A percentile compares a stretch with the other conserved stretches of the same genome.
Conservation (phyloP, 1,284 basidiomycete genomes). For the Golubevia pallescens region DNA sequence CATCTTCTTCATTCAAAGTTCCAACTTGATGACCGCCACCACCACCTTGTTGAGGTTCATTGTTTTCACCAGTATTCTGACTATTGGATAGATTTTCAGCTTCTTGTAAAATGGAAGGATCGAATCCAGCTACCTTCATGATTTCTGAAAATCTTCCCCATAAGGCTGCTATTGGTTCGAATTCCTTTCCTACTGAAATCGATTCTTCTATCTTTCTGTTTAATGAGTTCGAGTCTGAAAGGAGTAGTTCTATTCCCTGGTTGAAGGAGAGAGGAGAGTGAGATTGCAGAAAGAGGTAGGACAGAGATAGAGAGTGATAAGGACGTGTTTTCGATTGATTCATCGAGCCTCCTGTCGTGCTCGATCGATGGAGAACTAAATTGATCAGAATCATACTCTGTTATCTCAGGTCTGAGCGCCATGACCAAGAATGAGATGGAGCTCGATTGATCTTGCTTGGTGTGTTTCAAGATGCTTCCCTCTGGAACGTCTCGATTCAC, state of each 20-base stretch:
- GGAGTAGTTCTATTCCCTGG: slow-evolving; percentile 86
- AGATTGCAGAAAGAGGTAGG: not conserved
- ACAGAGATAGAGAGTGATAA: not conserved
- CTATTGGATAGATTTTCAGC: not conserved
- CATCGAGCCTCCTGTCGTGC: not conserved
- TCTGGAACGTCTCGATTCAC: no score
- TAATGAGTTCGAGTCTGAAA: slow-evolving; percentile 83
- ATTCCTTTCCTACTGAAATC: slow-evolving; percentile 87
- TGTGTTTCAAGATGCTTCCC: no score
- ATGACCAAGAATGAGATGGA: not conserved
- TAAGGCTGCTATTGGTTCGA: slow-evolving; percentile 82
- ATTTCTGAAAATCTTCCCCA: slow-evolving; percentile 83
- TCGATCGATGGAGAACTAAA: not conserved
- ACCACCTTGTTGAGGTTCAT: not conserved
- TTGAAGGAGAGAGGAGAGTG: slow-evolving; percentile 9
- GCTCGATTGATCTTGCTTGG: not conserved
- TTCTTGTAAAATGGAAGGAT: not conserved
- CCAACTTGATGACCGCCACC: no score
- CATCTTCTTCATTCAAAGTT: not conserved
- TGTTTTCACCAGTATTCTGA: not conserved
- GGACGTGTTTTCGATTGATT: not conserved
- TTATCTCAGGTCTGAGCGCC: not conserved
- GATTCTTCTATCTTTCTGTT: slow-evolving; percentile 93
- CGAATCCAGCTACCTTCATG: slow-evolving; percentile 68
- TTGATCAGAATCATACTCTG: not conserved